Evolutionary conservation across 176 grass and related monocot genomes (phyloP).

Genomic region (Cenchrus fungigraminus): DNA sequence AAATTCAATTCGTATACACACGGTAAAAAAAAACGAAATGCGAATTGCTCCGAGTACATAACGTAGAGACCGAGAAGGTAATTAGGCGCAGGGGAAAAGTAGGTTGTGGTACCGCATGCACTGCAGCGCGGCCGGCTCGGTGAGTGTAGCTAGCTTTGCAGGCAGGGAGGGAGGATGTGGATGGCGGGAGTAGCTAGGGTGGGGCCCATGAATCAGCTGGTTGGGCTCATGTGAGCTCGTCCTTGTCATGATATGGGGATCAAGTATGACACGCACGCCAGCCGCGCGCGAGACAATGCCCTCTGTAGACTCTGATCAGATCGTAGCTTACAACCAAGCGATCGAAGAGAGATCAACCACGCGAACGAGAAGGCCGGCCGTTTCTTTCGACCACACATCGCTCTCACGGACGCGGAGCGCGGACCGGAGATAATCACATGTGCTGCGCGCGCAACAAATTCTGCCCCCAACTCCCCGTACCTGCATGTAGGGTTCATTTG

Average conservation of each 20-base stretch:
- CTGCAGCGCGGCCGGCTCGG: conserved; percentile 11
- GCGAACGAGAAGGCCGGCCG: too few relatives aligned
- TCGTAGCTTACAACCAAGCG: conserved; percentile 2
- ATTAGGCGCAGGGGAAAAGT: conserved; percentile 19
- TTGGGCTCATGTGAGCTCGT: conserved; percentile 61
- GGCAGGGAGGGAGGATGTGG: not conserved
- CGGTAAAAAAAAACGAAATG: not conserved
- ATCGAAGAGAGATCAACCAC: not conserved
- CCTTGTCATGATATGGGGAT: conserved; percentile 50
- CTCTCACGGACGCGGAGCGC: not conserved
- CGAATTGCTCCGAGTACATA: not conserved
- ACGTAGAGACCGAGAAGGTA: not conserved
- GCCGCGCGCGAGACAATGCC: not conserved
- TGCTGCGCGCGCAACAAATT: conserved; percentile 1
- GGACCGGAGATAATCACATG: conserved; percentile 23
- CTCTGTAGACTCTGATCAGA: not conserved
- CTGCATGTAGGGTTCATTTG: conserved; percentile 10
- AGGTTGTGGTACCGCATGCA: not conserved
- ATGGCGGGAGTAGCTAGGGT: conserved; percentile 15
- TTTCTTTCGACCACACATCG: conserved; percentile 14
- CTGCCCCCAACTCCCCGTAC: not conserved
- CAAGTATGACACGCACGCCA: conserved; percentile 31
- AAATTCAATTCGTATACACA: not conserved
- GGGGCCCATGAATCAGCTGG: conserved; percentile 42
- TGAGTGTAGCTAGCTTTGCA: conserved; percentile 8